These are phyloP conservation scores for Lichtheimia ornata DNA, from an alignment of 371 early-diverging fungal genomes.

Conservation along the genomic window DNA sequence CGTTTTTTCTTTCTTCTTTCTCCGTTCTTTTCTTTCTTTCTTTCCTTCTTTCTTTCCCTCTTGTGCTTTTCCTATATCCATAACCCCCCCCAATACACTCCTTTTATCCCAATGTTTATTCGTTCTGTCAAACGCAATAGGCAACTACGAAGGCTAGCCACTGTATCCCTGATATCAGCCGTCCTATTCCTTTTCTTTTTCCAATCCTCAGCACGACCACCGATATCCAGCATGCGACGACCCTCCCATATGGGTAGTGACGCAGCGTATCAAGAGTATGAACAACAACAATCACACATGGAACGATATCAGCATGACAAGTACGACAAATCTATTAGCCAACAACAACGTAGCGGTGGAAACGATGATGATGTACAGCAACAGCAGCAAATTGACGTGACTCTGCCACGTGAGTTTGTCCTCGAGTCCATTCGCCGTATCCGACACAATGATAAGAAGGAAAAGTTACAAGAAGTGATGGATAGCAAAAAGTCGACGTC, in stretches of 20 bases:
- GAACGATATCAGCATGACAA: background rate
- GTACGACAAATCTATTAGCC: background rate
- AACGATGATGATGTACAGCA: background rate
- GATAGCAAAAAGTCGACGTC: background rate
- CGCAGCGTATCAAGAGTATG: too few relatives aligned
- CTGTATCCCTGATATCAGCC: constrained; percentile 8
- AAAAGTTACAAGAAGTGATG: constrained; percentile 5
- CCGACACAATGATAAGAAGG: constrained; percentile 1
- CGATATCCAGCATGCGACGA: background rate
- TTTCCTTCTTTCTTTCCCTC: constrained; percentile 5
- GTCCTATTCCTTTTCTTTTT: constrained; percentile 6
- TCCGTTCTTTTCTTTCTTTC: background rate
- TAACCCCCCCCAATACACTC: constrained; percentile 1
- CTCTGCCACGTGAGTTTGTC: constrained; percentile 15
- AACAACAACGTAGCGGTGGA: background rate
- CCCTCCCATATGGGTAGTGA: too few relatives aligned
- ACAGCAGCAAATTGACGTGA: constrained; percentile 9
- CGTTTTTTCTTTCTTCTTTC: constrained; percentile 1
- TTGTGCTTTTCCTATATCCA: background rate
- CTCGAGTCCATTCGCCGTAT: constrained; percentile 15
- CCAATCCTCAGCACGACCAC: background rate
- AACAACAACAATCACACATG: constrained; percentile 4
- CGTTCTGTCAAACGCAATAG: constrained; percentile 21
- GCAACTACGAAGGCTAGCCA: constrained; percentile 10
- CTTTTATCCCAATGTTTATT: constrained; percentile 4